Conservation (phyloP, 768 basidiomycete genomes). For the Pulveroboletus sp. region DNA sequence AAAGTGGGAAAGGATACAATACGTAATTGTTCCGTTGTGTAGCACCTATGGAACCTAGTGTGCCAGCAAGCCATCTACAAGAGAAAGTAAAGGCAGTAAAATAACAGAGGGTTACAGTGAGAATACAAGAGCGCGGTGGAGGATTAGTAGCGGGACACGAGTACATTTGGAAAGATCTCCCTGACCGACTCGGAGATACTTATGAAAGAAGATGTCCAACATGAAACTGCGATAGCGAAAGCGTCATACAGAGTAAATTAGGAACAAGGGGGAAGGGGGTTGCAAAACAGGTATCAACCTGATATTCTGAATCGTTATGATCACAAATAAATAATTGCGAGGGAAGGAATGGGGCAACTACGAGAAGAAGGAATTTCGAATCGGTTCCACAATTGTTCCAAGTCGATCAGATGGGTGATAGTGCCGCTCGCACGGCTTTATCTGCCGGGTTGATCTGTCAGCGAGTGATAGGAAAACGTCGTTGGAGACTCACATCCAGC, state of each 20-base stretch:
- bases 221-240: neutral
- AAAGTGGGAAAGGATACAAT: neutral
- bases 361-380: neutral
- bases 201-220: neutral
- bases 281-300: slow-evolving; percentile 22
- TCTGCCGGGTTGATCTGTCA: slow-evolving; percentile 2
- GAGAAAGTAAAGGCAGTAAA: neutral
- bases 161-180: neutral
- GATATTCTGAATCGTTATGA: slow-evolving; percentile 6
- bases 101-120: neutral
- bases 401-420: neutral
- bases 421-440: neutral
- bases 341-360: neutral
- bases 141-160: neutral
- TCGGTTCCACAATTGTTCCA: neutral
- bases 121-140: neutral
- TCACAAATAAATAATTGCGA: neutral
- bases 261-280: neutral
- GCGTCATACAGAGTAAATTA: neutral
- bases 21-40: neutral
- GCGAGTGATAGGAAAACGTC: neutral
- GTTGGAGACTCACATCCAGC: slow-evolving; percentile 3
- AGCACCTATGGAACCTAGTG: neutral
- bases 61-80: slow-evolving; percentile 10
- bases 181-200: neutral